Evolutionary conservation across 805 yeast genomes (phyloP).

Genomic region (Yarrowia keelungensis): DNA sequence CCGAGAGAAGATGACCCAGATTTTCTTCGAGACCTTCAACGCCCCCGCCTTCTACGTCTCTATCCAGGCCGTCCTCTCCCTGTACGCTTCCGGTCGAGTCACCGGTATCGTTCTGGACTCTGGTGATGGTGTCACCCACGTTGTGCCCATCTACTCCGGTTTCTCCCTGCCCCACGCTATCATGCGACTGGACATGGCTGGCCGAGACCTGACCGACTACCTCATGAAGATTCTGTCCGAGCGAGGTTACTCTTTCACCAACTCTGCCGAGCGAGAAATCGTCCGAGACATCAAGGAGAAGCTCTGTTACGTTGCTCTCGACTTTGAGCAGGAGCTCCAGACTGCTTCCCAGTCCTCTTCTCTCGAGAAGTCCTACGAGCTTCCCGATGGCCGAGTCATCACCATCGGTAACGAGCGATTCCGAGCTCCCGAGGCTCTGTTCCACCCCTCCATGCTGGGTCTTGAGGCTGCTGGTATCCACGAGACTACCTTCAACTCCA

Average conservation of each 20-base stretch:
- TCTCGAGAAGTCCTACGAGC: conserved; percentile 97
- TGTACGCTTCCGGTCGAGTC: conserved; percentile 99
- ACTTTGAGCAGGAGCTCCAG: conserved; percentile 99
- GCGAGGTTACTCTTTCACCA: conserved; percentile 98
- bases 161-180: conserved; percentile 99
- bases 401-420: conserved; percentile 99
- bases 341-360: conserved; percentile 98
- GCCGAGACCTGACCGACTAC: conserved; percentile 99
- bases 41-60: conserved; percentile 99
- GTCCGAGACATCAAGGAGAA: conserved; percentile 95
- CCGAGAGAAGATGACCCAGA: conserved; percentile 99
- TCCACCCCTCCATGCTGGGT: conserved; percentile 93
- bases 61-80: conserved; percentile 97
- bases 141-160: conserved; percentile 99
- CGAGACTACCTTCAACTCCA: conserved; percentile 93
- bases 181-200: conserved; percentile 98
- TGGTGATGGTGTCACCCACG: conserved; percentile 99
- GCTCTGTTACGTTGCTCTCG: conserved; percentile 98
- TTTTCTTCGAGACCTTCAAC: conserved; percentile 98
- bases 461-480: conserved; percentile 98
- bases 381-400: conserved; percentile 99
- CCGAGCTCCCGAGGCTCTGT: conserved; percentile 99
- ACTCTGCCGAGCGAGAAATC: conserved; percentile 99
- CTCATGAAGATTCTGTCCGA: conserved; percentile 97
- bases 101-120: conserved; percentile 99